These are phyloP conservation scores for Melastoma malabathricum DNA, from an alignment of 345 rosid species.

Conservation along the genomic window DNA sequence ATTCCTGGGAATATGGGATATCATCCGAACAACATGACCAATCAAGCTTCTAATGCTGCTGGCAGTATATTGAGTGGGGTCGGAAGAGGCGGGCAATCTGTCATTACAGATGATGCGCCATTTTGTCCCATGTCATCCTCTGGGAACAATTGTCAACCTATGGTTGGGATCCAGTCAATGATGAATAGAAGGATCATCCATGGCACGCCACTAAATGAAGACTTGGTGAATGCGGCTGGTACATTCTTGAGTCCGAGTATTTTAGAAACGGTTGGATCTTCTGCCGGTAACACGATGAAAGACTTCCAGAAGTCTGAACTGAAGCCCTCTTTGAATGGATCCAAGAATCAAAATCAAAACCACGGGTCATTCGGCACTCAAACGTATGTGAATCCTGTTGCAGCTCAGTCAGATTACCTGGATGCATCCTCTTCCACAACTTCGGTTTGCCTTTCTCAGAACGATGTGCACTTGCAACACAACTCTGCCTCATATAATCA, in stretches of 20 bases:
- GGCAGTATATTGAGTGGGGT: constrained; percentile 20
- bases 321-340: constrained; percentile 37
- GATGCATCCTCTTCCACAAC: constrained; percentile 73
- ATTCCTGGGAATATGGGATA: constrained; percentile 24
- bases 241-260: constrained; percentile 22
- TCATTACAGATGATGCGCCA: constrained; percentile 43
- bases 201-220: constrained; percentile 26
- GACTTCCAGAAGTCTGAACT: constrained; percentile 42
- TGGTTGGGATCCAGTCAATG: constrained; percentile 18
- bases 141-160: constrained; percentile 22
- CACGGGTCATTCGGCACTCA: constrained; percentile 30
- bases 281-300: constrained; percentile 14
- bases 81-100: constrained; percentile 33
- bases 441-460: constrained; percentile 48
- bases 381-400: constrained; percentile 24
- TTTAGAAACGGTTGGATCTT: constrained; percentile 28
- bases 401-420: constrained; percentile 38
- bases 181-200: constrained; percentile 17
- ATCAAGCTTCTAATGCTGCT: constrained; percentile 17
- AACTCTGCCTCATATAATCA: constrained; percentile 25
- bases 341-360: constrained; percentile 28
- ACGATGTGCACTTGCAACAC: constrained; percentile 38
- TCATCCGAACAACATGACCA: constrained; percentile 13
- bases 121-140: constrained; percentile 50
- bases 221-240: constrained; percentile 31